Base-by-base conservation (phyloP, 2,329 filamentous ascomycete species). In the Allantophomopsis lycopodina region DNA sequence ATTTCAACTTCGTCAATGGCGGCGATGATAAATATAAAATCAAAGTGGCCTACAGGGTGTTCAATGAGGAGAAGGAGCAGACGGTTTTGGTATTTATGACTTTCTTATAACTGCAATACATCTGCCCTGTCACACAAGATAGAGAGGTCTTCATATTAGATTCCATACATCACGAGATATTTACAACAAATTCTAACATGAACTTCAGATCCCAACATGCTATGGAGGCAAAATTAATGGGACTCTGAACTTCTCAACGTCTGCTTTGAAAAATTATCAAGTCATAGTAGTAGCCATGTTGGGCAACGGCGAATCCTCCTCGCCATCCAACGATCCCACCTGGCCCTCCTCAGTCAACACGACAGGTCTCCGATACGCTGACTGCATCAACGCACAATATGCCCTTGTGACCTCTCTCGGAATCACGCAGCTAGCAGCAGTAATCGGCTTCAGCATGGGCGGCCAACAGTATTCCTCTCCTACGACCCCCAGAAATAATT, bases 171-270 rank as follows among this genome's bases (percentile, higher is more conserved):
- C 5, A 28, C 23, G 8, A 28, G 11, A 10, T 6, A 12, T 28
- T 12, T 28, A 28, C 23, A 3, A 28, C 23, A 28, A 12, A 28
- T 6, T 10, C 23, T 28, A 28, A 28, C 59, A 64, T 36, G 53
- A 50, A n/a, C 62, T 63, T 13, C 51, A 74, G 12, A 61, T 76
- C 11, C 62, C 66, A 17, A 74, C 70, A 2, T 76, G 71, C 51
- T 76, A 69, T 50, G 61, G 64, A 5, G 71, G 72, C 17, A 59
- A 59, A 7, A 61, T 76, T 14, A 60, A 62, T 21, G 60, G 54
- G 2, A 73, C 71, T 1, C 47, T 67, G 2, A 68, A 59, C 35
- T 72, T 70, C 45, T 55, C 63, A 36, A 48, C 53, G 5, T 59
- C 59, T 4, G 60, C 61, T 0, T 50, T 69, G 2, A 51, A 67